Evolutionary conservation across 495 filamentous ascomycete genomes (phyloP), one percentile per base, ranked within the genome.

Genomic region (Penicillium silybi): DNA sequence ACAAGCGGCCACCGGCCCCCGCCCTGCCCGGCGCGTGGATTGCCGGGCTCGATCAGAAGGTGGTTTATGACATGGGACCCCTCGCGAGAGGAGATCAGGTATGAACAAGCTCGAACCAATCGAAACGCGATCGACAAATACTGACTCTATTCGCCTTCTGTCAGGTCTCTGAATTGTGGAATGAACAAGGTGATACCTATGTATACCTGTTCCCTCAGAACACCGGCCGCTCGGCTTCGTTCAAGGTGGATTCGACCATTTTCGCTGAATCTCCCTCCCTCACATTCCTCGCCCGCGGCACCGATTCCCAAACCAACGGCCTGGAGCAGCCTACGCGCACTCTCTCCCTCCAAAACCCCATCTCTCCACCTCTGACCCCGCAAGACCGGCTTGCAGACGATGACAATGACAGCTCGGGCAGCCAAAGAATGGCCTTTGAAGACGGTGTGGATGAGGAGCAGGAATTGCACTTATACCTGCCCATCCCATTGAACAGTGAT

Each of bases 121-220:
- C n/a, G n/a, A n/a, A n/a, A n/a, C n/a, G n/a, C n/a, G n/a, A n/a
- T n/a, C n/a, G n/a, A n/a, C n/a, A 29, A 19, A 0, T 43, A 35
- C 52, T 55, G 17, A 57, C 32, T 13, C 13, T 19, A 6, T 4
- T 22, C n/a, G n/a, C n/a, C 17, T 8, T 5, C 18, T 18, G 13
- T 48, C 46, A 92, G 87, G 80, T 95, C 10, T 76, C 84, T 0
- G 95, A 97, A 69, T 67, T 98, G 25, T 97, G 95, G 95, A 85
- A 91, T 56, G 87, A 93, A 32, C 62, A 76, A 38, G 90, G 87
- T 17, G 87, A 92, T 62, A 86, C 89, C n/a, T 83, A 83, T 47
- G 80, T 98, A 22, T 95, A 93, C 61, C 72, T 97, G 7, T 88
- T 88, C 59, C 81, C 90, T 2, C 80, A 81, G 38, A 81, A 74